Conservation (phyloP, 495 filamentous ascomycete genomes). For the Thermothielavioides terrestris region DNA sequence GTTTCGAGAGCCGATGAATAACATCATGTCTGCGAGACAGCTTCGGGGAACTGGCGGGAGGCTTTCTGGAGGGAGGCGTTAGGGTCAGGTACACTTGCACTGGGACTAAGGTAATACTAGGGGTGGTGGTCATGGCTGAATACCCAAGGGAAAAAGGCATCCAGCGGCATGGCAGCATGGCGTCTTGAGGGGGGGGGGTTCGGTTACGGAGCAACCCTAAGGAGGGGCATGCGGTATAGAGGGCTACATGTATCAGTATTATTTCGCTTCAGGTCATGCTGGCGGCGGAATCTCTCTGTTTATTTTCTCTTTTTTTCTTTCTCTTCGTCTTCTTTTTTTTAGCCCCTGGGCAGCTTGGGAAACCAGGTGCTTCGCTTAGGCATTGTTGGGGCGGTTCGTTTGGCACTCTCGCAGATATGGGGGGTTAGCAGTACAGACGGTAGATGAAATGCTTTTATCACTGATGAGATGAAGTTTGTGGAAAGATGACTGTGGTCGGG, state of each 20-base stretch:
- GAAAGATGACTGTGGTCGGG: background rate
- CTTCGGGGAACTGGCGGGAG: background rate
- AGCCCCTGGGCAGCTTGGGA: too few species aligned
- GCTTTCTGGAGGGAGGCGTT: background rate
- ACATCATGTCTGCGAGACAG: background rate
- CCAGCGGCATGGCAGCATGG: background rate
- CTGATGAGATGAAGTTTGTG: background rate
- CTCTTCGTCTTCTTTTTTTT: too few species aligned
- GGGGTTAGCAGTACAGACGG: background rate
- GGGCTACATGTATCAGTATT: constrained; percentile 16
- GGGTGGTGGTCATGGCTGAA: constrained; percentile 1
- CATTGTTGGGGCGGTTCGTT: constrained; percentile 1
- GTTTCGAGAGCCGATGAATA: background rate
- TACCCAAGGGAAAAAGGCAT: background rate
- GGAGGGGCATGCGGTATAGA: constrained; percentile 4
- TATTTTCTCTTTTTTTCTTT: constrained; percentile 1
- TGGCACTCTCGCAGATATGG: background rate
- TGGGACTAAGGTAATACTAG: background rate
- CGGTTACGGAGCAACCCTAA: background rate
- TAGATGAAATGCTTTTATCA: constrained; percentile 2
- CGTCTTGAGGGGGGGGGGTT: background rate
- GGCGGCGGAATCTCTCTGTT: constrained; percentile 1
- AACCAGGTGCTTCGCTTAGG: too few species aligned
- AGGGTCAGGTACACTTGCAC: background rate
- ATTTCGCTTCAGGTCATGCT: constrained; percentile 6